These are phyloP conservation scores for Stromatinia cepivora DNA, from an alignment of 2,329 filamentous ascomycete genomes.

Conservation along the genomic window DNA sequence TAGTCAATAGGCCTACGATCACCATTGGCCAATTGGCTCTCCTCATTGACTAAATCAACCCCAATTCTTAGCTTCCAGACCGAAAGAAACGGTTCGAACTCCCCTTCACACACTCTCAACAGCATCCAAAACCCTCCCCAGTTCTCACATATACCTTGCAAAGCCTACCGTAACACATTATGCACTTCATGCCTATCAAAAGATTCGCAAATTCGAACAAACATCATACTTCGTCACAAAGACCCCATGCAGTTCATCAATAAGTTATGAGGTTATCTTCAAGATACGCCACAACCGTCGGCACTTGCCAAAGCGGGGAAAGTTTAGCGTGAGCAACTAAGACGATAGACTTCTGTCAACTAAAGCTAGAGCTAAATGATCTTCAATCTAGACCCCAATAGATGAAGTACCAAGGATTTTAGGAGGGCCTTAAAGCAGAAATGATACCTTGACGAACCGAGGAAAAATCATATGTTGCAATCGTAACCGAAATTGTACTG, in stretches of 20 bases:
- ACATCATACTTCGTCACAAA: neutral
- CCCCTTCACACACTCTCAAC: neutral
- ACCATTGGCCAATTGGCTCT: neutral
- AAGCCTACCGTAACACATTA: neutral
- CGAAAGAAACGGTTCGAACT: neutral
- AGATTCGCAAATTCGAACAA: neutral
- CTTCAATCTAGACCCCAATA: neutral
- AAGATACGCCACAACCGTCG: neutral
- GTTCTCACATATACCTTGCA: neutral
- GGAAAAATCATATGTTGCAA: neutral
- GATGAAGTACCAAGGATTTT: neutral
- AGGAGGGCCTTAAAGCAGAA: neutral
- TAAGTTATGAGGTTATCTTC: neutral
- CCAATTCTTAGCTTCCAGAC: too few relatives aligned
- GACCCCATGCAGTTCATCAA: neutral
- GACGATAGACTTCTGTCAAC: neutral
- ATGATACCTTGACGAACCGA: too few relatives aligned
- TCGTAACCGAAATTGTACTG: neutral
- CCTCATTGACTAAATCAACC: neutral
- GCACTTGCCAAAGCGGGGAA: neutral
- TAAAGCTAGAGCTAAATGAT: neutral
- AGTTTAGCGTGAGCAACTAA: neutral
- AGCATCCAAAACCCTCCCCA: too few relatives aligned
- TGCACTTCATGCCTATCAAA: neutral
- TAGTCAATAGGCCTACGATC: neutral